Conservation (phyloP, 164 flowering plant genomes). For the Berberis thunbergii region DNA sequence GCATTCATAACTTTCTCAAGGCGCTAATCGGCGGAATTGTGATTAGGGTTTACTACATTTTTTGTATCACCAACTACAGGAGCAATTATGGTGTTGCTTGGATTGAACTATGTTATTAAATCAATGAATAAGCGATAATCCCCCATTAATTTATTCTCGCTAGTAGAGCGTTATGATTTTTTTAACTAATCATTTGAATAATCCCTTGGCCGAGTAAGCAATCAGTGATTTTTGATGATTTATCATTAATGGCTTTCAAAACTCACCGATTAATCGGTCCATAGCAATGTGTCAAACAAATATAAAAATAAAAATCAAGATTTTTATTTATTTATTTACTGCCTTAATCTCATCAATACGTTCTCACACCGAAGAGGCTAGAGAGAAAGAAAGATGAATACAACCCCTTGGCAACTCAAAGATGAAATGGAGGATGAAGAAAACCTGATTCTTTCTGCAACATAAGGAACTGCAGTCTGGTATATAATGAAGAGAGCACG, state of each 20-base stretch:
- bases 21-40: too few relatives aligned
- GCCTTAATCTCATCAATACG: background rate
- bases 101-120: too few relatives aligned
- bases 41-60: too few relatives aligned
- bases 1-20: too few relatives aligned
- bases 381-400: too few relatives aligned
- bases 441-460: conserved; percentile 95
- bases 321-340: background rate
- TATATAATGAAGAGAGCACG: conserved; percentile 84
- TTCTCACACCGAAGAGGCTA: too few relatives aligned
- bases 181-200: too few relatives aligned
- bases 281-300: background rate
- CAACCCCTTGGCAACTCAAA: background rate
- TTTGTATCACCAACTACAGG: too few relatives aligned
- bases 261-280: too few relatives aligned
- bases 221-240: background rate
- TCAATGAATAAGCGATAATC: too few relatives aligned
- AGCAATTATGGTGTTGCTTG: too few relatives aligned
- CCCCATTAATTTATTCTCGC: background rate
- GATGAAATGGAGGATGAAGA: background rate
- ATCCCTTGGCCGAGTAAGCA: background rate
- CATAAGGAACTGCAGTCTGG: conserved; percentile 89
- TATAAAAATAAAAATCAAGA: background rate
- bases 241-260: background rate
- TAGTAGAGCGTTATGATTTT: too few relatives aligned